Evolutionary conservation across 2,329 filamentous ascomycete species (phyloP).

Genomic region (Pleoardoris graminearum): DNA sequence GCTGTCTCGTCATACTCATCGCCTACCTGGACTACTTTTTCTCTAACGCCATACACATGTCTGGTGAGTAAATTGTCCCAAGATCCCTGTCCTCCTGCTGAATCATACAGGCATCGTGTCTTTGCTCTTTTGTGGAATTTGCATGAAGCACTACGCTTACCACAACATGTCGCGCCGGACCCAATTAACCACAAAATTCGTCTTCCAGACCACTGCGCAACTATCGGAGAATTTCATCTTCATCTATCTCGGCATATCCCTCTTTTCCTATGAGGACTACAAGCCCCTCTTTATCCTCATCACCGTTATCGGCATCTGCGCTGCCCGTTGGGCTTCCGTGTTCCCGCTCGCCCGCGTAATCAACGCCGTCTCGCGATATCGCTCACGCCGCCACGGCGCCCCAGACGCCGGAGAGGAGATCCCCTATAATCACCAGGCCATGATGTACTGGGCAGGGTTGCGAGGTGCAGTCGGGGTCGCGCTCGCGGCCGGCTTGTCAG

Average conservation of each 20-base stretch:
- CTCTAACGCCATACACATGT: constrained; percentile 93
- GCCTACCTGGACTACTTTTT: constrained; percentile 98
- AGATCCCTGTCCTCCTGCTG: constrained; percentile 10
- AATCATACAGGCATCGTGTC: constrained; percentile 81
- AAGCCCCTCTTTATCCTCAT: constrained; percentile 95
- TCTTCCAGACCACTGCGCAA: constrained; percentile 93
- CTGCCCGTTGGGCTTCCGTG: constrained; percentile 89
- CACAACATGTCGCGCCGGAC: constrained; percentile 99
- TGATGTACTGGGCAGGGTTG: constrained; percentile 99
- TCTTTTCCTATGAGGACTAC: constrained; percentile 92
- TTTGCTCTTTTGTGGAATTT: constrained; percentile 95
- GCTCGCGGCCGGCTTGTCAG: constrained; percentile 82
- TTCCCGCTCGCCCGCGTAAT: constrained; percentile 89
- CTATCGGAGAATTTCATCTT: constrained; percentile 99
- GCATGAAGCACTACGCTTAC: constrained; percentile 97
- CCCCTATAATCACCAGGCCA: constrained; percentile 94
- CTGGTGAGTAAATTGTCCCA: constrained; percentile 63
- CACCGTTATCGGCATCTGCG: constrained; percentile 87
- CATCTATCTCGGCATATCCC: constrained; percentile 92
- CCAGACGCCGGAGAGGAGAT: constrained; percentile 81
- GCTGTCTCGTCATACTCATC: constrained; percentile 88
- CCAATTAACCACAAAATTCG: constrained; percentile 95
- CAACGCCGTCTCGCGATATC: constrained; percentile 90
- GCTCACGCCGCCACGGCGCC: constrained; percentile 71
- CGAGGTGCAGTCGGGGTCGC: constrained; percentile 95